A percentile compares a stretch with the other conserved stretches of the same genome.
Conservation (phyloP, 225 moss, liverwort and hornwort genomes). For the Antitrichia curtipendula region DNA sequence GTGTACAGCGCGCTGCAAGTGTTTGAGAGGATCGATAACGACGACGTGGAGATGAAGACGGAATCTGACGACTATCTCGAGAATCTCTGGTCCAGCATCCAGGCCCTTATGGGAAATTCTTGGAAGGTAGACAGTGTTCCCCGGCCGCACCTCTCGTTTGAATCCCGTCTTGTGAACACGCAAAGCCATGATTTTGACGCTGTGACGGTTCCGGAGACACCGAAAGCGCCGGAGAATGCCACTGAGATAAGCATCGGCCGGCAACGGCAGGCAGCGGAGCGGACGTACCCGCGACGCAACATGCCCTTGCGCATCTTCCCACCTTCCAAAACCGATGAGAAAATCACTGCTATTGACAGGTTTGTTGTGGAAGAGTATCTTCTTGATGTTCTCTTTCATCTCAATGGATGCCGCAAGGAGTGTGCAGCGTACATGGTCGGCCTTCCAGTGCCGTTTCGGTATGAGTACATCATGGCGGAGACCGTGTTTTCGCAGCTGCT, state of each 20-base stretch:
- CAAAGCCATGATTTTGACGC: constrained; percentile 63
- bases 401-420: constrained; percentile 95
- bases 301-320: constrained; percentile 87
- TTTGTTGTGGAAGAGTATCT: constrained; percentile 99
- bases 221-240: constrained; percentile 38
- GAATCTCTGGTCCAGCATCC: constrained; percentile 72
- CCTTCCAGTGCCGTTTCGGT: constrained; percentile 91
- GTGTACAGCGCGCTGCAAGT: constrained; percentile 55
- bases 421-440: constrained; percentile 97
- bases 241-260: constrained; percentile 50
- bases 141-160: constrained; percentile 81
- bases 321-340: constrained; percentile 82
- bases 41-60: constrained; percentile 18
- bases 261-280: constrained; percentile 72
- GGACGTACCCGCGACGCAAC: constrained; percentile 56
- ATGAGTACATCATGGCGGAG: constrained; percentile 98
- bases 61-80: constrained; percentile 73
- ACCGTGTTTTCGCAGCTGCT: constrained; percentile 95
- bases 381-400: constrained; percentile 70
- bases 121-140: constrained; percentile 97
- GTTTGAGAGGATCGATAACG: constrained; percentile 21
- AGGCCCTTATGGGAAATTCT: constrained; percentile 57
- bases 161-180: constrained; percentile 67
- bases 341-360: constrained; percentile 78
- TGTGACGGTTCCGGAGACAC: constrained; percentile 61